These are phyloP conservation scores for Cadophora malorum DNA, from an alignment of 2,329 filamentous ascomycete species.

Conservation along the genomic window DNA sequence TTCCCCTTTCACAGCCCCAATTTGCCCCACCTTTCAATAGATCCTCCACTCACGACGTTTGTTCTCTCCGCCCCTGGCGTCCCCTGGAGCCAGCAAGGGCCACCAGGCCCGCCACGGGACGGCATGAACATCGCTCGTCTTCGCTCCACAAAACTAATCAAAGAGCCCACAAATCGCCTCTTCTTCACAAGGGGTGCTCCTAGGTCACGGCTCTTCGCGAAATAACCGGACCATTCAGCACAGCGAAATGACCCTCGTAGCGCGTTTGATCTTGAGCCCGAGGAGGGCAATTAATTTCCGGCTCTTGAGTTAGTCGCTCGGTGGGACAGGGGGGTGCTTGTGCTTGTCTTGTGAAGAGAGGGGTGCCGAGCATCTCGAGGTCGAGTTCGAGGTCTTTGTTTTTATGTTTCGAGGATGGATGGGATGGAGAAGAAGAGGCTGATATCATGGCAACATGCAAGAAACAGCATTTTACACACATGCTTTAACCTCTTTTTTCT, in stretches of 20 bases:
- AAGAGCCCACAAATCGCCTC: not conserved
- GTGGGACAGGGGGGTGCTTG: not conserved
- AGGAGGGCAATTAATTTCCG: conserved; percentile 5
- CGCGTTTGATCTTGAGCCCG: not conserved
- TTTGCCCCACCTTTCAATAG: not conserved
- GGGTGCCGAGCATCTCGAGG: not conserved
- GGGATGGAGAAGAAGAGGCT: not conserved
- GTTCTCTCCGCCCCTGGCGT: not conserved
- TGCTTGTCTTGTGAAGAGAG: not conserved
- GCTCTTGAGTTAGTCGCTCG: not conserved
- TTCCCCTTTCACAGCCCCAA: conserved; percentile 1
- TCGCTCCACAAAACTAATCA: not conserved
- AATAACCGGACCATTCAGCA: not conserved
- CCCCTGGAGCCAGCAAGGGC: not conserved
- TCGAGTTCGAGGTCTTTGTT: not conserved
- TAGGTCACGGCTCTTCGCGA: not conserved
- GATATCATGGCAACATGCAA: not conserved
- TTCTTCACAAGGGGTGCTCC: not conserved
- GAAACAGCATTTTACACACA: not conserved
- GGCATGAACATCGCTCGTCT: not conserved
- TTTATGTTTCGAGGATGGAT: not conserved
- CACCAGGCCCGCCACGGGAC: not conserved
- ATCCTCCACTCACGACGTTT: not conserved
- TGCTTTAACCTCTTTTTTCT: not conserved
- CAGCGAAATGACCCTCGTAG: not conserved